phyloP scores from a whole-genome alignment of 257 asterid genomes.

The Paraleonurus japonicus region DNA sequence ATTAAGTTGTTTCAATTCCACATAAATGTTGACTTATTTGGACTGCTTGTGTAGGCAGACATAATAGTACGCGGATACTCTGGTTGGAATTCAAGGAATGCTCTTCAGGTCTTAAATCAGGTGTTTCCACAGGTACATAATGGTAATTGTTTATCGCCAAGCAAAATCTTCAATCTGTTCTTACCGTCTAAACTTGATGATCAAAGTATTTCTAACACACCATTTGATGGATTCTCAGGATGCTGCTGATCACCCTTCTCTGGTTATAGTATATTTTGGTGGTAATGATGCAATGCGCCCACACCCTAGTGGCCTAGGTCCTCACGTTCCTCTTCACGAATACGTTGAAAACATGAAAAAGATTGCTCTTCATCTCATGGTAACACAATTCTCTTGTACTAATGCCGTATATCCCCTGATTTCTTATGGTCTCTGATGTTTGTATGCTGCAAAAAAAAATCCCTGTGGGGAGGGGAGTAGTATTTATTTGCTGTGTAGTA shows the following conservation, averaged over 20 bases:
- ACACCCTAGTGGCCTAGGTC: slow-evolving; percentile 66
- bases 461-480: too few species aligned
- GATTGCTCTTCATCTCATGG: slow-evolving; percentile 55
- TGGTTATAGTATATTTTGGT: slow-evolving; percentile 73
- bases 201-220: not conserved
- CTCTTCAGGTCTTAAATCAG: slow-evolving; percentile 49
- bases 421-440: not conserved
- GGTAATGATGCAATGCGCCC: slow-evolving; percentile 70
- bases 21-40: not conserved
- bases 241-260: slow-evolving; percentile 62
- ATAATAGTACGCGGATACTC: slow-evolving; percentile 59
- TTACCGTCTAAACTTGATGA: not conserved
- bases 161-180: not conserved
- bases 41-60: slow-evolving; percentile 51
- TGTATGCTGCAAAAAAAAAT: not conserved
- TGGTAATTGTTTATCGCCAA: not conserved
- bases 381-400: not conserved
- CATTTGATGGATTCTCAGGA: slow-evolving; percentile 38
- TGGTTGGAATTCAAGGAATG: slow-evolving; percentile 74
- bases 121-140: slow-evolving; percentile 63
- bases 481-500: not conserved
- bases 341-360: slow-evolving; percentile 78
- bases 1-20: not conserved
- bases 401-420: not conserved
- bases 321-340: slow-evolving; percentile 79